Conservation (phyloP, 768 basidiomycete genomes). For the Leccinum obscurum region DNA sequence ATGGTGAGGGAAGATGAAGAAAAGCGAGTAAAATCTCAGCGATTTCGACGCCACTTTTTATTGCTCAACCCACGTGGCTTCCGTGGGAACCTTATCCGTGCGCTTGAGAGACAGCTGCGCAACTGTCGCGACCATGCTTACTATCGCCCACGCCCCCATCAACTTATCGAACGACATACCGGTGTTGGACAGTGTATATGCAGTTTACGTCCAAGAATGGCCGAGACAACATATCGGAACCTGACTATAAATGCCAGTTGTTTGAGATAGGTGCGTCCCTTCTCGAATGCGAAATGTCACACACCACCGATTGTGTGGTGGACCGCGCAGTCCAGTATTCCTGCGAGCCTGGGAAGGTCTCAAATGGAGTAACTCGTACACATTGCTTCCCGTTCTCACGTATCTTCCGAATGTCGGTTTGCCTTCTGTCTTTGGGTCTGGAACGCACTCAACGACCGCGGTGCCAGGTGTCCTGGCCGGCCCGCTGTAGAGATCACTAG, state of each 20-base stretch:
- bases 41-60: constrained; percentile 27
- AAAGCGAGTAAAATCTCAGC: constrained; percentile 16
- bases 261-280: constrained; percentile 52
- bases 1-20: constrained; percentile 29
- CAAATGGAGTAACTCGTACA: constrained; percentile 31
- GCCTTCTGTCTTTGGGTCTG: constrained; percentile 2
- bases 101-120: constrained; percentile 15
- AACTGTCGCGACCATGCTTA: neutral
- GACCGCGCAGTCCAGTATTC: constrained; percentile 53
- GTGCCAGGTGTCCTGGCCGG: constrained; percentile 57
- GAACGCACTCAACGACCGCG: constrained; percentile 8
- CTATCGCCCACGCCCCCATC: neutral
- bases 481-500: constrained; percentile 74
- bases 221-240: neutral
- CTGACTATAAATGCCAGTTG: constrained; percentile 49
- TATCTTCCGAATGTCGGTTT: constrained; percentile 66
- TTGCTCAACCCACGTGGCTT: constrained; percentile 30
- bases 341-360: constrained; percentile 46
- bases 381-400: constrained; percentile 76
- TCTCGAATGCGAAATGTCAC: neutral
- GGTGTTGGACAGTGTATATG: neutral
- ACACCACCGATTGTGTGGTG: constrained; percentile 3
- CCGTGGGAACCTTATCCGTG: constrained; percentile 26
- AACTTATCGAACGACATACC: neutral
- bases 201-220: constrained; percentile 8